Evolutionary conservation across 805 yeast genomes (phyloP), one percentile per base, ranked within the genome.

Genomic region (Metschnikowia bowlesiae): DNA sequence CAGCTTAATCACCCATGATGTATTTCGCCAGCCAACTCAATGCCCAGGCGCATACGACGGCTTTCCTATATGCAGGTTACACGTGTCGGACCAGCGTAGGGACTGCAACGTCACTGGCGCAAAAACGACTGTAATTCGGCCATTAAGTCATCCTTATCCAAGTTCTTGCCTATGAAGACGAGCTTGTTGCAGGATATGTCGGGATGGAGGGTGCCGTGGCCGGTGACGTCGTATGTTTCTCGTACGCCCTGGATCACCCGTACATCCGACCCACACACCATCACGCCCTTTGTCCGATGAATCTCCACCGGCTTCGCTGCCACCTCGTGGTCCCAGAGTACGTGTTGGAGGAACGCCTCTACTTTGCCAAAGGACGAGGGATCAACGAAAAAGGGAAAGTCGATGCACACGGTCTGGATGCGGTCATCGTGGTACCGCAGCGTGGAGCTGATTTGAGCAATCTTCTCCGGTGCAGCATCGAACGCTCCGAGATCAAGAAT

Each of bases 241-340:
- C 98, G 75, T 0, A 94, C 99, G 10, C 96, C 98, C 65, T 94
- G 99, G 9, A 94, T 69, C 7, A 90, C 87, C 55, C 79, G 76
- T 22, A 77, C 82, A 7, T 64, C 66, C 7, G 66, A 62, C 3
- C 52, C 56, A 39, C 42, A 43, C 53, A 83, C 76, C 7, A 90
- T 55, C 8, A 88, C 65, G 1, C 97, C 98, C 63, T 94, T 94
- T 2, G 86, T 71, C 54, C 98, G 71, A 58, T 90, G 96, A 2
- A 94, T 75, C 53, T 89, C 97, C 3, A 81, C 75, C 1, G 61
- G 60, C 31, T 67, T 66, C 2, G 68, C 78, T 28, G 68, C 73
- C 32, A 74, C 73, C 4, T 26, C 44, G 51, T 69, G 75, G 59
- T 81, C 94, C 98, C 99, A 92, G 28, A 92, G 68, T 1, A 89